Percentiles rank a stretch among this genome's conserved stretches.
Conservation (phyloP, 73 alveolate species). For the Uronychia binucleata region DNA sequence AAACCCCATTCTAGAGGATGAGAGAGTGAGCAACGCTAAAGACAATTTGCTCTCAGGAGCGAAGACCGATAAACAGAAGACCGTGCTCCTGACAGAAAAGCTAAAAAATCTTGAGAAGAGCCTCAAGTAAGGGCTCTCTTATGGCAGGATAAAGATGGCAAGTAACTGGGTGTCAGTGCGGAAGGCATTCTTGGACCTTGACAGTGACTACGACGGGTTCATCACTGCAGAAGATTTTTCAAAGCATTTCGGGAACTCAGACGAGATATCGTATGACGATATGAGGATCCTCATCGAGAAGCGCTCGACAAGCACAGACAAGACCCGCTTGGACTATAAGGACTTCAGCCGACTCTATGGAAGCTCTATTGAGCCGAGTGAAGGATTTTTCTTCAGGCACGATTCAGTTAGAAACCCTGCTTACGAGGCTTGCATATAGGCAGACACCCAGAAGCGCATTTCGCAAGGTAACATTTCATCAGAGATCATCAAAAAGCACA, state of each 20-base stretch:
- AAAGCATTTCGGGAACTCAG: constrained; percentile 36
- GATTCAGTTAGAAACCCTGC: constrained; percentile 62
- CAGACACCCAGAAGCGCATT: neutral
- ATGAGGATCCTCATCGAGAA: constrained; percentile 34
- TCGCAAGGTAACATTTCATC: neutral
- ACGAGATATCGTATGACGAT: constrained; percentile 39
- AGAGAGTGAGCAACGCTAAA: neutral
- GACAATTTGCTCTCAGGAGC: neutral
- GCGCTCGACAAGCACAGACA: constrained; percentile 17
- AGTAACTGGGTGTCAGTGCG: constrained; percentile 44
- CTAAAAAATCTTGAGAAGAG: neutral
- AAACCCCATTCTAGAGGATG: neutral
- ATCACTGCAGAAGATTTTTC: constrained; percentile 59
- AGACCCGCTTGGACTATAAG: constrained; percentile 35
- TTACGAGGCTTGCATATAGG: constrained; percentile 16
- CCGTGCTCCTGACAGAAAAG: neutral
- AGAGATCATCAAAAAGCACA: neutral
- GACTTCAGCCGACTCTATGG: constrained; percentile 62
- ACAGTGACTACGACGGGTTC: constrained; percentile 54
- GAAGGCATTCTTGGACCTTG: constrained; percentile 59
- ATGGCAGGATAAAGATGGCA: neutral
- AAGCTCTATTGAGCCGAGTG: constrained; percentile 52
- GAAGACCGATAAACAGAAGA: neutral
- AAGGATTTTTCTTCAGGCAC: constrained; percentile 70
- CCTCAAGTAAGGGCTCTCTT: neutral